phyloP scores from a whole-genome alignment of 805 yeast genomes.

The Candida nemodendra region DNA sequence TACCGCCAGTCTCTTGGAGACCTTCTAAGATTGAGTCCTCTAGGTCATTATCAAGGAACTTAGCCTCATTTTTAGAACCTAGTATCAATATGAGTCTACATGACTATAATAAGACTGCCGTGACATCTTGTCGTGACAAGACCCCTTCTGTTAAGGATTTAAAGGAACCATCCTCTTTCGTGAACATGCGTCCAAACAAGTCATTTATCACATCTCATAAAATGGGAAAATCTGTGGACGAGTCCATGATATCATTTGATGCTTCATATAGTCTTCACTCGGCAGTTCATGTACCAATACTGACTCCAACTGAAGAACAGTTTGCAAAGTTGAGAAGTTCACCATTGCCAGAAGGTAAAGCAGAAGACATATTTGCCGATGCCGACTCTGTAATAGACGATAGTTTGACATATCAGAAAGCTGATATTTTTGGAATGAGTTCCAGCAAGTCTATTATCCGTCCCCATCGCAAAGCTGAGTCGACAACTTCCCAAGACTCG shows the following conservation, averaged over 20 bases:
- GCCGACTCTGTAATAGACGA: constrained; percentile 22
- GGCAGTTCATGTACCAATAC: constrained; percentile 30
- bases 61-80: constrained; percentile 23
- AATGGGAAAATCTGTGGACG: constrained; percentile 26
- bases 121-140: background rate
- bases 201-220: constrained; percentile 20
- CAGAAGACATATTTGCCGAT: constrained; percentile 29
- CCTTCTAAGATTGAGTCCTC: constrained; percentile 15
- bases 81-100: constrained; percentile 14
- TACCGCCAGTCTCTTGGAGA: constrained; percentile 1
- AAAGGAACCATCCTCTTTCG: background rate
- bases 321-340: constrained; percentile 8
- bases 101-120: constrained; percentile 18
- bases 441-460: constrained; percentile 19
- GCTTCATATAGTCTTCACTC: constrained; percentile 32
- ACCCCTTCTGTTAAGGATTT: background rate
- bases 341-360: constrained; percentile 1
- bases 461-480: constrained; percentile 30
- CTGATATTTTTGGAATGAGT: constrained; percentile 5
- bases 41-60: constrained; percentile 26
- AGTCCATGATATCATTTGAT: constrained; percentile 26
- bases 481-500: constrained; percentile 24
- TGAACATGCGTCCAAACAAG: background rate
- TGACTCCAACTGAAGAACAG: constrained; percentile 23
- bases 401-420: background rate